Evolutionary conservation across 176 grass and related monocot genomes (phyloP).

Genomic region (Elymus sibiricus): DNA sequence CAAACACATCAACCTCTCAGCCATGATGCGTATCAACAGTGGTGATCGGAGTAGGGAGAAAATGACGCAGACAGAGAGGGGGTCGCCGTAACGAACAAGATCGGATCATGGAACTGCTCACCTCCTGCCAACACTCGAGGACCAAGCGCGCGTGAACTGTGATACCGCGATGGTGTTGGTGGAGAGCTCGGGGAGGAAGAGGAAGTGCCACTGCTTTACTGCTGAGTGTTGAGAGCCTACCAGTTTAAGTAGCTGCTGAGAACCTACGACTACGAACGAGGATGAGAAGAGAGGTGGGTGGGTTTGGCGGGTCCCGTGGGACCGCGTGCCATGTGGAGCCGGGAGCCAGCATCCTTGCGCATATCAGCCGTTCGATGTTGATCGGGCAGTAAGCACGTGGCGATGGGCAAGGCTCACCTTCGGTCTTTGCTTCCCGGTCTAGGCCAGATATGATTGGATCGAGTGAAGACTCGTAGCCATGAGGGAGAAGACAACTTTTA

Average conservation of each 20-base stretch:
- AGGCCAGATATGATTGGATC: neutral
- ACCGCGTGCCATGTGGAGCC: neutral
- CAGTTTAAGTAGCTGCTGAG: neutral
- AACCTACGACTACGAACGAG: neutral
- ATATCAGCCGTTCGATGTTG: neutral
- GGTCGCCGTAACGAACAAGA: neutral
- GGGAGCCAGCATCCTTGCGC: neutral
- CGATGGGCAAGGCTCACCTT: neutral
- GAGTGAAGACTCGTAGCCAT: too few relatives aligned
- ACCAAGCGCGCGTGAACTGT: neutral
- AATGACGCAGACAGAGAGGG: neutral
- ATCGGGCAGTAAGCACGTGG: neutral
- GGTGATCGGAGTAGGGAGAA: neutral
- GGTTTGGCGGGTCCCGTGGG: neutral
- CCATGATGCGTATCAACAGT: neutral
- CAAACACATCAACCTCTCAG: conserved; percentile 4
- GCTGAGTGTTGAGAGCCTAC: too few relatives aligned
- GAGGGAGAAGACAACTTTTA: neutral
- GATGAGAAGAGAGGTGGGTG: neutral
- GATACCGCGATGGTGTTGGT: neutral
- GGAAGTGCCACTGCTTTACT: neutral
- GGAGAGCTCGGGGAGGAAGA: neutral
- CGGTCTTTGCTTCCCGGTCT: neutral
- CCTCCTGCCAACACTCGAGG: neutral
- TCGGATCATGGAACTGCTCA: neutral